Base-by-base conservation (phyloP, 2,329 filamentous ascomycete genomes). In the Oidium heveae region DNA sequence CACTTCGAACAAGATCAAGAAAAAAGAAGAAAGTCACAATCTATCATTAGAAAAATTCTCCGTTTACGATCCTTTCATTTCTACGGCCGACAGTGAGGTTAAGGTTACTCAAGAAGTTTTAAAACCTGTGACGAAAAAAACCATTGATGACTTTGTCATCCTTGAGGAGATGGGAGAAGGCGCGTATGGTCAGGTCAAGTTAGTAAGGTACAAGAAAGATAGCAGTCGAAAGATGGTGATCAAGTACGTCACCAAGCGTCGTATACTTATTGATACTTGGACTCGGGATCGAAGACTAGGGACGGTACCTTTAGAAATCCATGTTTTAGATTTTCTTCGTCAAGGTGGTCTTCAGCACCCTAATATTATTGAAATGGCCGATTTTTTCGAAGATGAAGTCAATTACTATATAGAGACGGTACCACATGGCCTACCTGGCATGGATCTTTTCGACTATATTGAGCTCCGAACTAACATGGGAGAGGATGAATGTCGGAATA, bases 391-490 rank as follows among this genome's bases (percentile, higher is more conserved):
- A 66, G 86, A 93, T 60, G 80, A 86, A 59, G 73, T 80, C 62
- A 96, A 98, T 65, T 98, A 98, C 69, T 98, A 98, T 68, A 98
- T 98, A 61, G 91, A 96, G 67, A 98, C 96, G 86, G 75, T 84
- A 15, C 91, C 91, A 0, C 91, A 96, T 63, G 91, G 91, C 1
- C 72, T 95, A 39, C 91, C 91, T 0, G 91, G 91, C 13, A 96
- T 98, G 88, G 91, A 98, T 66, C 74, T 98, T 1, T 98, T 98
- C 64, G 91, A 98, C 68, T 98, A 98, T 67, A 98, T 98, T 60
- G 91, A 98, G 67, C 75, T 98, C 54, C 82, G 89, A 28, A 81
- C 87, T 49, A 95, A 89, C 63, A 98, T 98, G 91, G 86, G 94
- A 54, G 91, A 98, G 69, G 73, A 76, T 8, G 91, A 98, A 66